Evolutionary conservation across 164 flowering plant genomes (phyloP), one percentile per base, ranked within the genome.

Genomic region (Annona cherimola): DNA sequence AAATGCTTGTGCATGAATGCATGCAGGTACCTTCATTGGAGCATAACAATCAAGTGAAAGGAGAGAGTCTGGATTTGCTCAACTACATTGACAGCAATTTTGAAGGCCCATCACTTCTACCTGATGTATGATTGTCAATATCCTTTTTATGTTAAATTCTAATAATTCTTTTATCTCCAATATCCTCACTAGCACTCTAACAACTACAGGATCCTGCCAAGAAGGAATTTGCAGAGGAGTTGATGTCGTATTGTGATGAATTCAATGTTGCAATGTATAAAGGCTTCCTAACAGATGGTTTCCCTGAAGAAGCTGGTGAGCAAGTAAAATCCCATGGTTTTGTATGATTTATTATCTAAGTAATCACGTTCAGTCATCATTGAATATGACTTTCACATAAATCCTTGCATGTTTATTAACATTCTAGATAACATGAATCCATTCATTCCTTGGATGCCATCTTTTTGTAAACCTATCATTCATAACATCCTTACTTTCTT

Each of bases 11-110:
- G 35, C 35, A 26, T 26, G 35, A 26, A 26, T 26, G 35, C 35
- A 26, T 41, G 4, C 67, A 92, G 98, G 98, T 92, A 61, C 98
- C 98, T 73, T 63, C 97, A 4, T 66, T 94, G 83, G 98, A 94
- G 77, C 93, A 91, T 82, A 84, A 91, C 63, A 84, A 86, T 74
- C 81, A 89, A 82, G 84, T 94, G 18, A 88, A 18, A 70, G 98
- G 91, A 72, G 97, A 94, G 82, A 90, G 96, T 73, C 84, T 94
- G 69, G 97, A 91, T 73, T 80, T 94, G 85, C 75, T 94, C 41
- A 91, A 86, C 69, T 93, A 88, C 73, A 66, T 93, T 45, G 97
- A 93, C 63, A 72, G 65, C 69, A 75, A 94, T 79, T 94, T 94
- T 72, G 90, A 88, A 76, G 98, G 97, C 59, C 97, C 97, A 54